phyloP scores from a whole-genome alignment of 164 flowering plant genomes.

The Chimonanthus praecox region DNA sequence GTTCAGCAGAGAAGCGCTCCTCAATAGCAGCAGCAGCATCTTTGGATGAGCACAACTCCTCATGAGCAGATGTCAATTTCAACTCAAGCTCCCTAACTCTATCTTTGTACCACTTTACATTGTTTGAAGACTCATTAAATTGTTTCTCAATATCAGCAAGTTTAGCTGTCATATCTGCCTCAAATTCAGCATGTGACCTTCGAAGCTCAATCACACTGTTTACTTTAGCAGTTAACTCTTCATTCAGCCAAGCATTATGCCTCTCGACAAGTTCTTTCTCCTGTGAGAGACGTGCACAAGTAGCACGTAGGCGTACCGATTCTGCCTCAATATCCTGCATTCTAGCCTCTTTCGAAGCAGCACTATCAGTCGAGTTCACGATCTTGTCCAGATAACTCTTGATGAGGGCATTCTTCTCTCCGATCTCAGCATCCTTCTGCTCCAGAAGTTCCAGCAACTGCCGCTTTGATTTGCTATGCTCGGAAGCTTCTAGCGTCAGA shows the following conservation, averaged over 20 bases:
- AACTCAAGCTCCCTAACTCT: slow-evolving; percentile 62
- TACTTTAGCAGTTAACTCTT: slow-evolving; percentile 68
- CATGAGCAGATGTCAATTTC: slow-evolving; percentile 56
- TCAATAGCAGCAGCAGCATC: slow-evolving; percentile 63
- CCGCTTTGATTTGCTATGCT: slow-evolving; percentile 68
- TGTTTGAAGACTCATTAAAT: slow-evolving; percentile 51
- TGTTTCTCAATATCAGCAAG: slow-evolving; percentile 63
- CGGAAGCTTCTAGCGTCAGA: slow-evolving; percentile 46
- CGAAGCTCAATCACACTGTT: slow-evolving; percentile 49
- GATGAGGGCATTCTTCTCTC: slow-evolving; percentile 69
- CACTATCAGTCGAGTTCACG: slow-evolving; percentile 20
- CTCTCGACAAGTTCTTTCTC: slow-evolving; percentile 90
- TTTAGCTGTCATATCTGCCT: slow-evolving; percentile 76
- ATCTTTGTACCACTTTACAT: slow-evolving; percentile 63
- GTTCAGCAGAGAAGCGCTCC: slow-evolving; percentile 59
- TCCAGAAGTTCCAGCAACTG: slow-evolving; percentile 73
- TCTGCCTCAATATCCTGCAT: too few species aligned
- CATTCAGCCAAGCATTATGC: slow-evolving; percentile 89
- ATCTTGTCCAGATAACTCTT: slow-evolving; percentile 80
- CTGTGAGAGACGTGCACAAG: slow-evolving; percentile 23
- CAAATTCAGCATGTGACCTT: slow-evolving; percentile 49
- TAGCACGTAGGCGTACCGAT: too few species aligned
- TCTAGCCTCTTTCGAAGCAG: too few species aligned
- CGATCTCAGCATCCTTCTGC: slow-evolving; percentile 66
- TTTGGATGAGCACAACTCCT: slow-evolving; percentile 67